Conservation (phyloP, 2,329 filamentous ascomycete genomes). For the Lithohypha guttulata region DNA sequence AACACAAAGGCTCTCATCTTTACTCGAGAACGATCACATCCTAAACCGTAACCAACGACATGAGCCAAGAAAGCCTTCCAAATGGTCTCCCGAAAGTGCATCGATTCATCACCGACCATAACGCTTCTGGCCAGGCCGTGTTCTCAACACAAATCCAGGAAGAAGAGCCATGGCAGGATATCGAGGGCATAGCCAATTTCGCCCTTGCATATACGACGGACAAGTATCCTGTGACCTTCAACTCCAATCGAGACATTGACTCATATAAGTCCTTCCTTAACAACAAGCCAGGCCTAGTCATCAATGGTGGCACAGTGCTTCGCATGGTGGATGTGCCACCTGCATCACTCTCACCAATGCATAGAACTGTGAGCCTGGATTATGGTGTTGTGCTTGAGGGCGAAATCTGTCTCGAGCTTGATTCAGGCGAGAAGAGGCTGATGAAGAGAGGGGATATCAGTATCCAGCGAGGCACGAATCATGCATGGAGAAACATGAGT, state of each 20-base stretch:
- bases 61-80: not conserved
- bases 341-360: slow-evolving; percentile 34
- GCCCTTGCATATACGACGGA: slow-evolving; percentile 15
- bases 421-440: slow-evolving; percentile 37
- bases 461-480: slow-evolving; percentile 40
- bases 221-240: slow-evolving; percentile 12
- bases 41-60: no score
- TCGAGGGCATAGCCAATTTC: slow-evolving; percentile 5
- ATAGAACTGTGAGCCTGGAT: slow-evolving; percentile 45
- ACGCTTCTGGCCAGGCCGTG: slow-evolving; percentile 8
- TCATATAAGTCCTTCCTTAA: slow-evolving; percentile 14
- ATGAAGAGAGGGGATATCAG: slow-evolving; percentile 43
- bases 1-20: no score
- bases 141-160: slow-evolving; percentile 7
- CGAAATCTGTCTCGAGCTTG: slow-evolving; percentile 40
- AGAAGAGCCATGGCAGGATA: slow-evolving; percentile 2
- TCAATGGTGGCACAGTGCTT: slow-evolving; percentile 15
- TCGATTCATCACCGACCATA: slow-evolving; percentile 14
- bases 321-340: slow-evolving; percentile 37
- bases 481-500: slow-evolving; percentile 31
- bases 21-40: no score
- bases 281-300: slow-evolving; percentile 14
- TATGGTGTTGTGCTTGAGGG: slow-evolving; percentile 47
- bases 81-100: slow-evolving; percentile 8
- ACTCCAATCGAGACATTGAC: slow-evolving; percentile 12